Percentiles rank a stretch among this genome's conserved stretches.
phyloP scores from a whole-genome alignment of 257 asterid species.

The Scutellaria galericulata region DNA sequence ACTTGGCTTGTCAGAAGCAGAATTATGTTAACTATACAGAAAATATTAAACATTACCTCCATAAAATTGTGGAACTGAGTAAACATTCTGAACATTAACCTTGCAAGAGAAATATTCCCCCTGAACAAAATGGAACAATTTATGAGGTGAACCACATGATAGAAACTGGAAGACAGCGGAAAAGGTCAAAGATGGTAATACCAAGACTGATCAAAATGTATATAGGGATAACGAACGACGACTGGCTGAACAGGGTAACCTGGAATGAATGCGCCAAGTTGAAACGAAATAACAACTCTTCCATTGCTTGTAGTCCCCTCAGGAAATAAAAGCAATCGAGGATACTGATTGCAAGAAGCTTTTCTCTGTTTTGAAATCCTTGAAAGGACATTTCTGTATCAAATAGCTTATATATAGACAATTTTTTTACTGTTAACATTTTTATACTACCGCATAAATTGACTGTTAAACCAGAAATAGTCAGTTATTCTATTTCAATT shows the following conservation, averaged over 20 bases:
- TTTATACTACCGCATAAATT: conserved; percentile 23
- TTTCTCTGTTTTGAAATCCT: conserved; percentile 99
- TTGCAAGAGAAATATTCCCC: conserved; percentile 74
- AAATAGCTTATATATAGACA: conserved; percentile 78
- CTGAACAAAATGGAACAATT: conserved; percentile 47
- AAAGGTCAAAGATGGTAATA: conserved; percentile 38
- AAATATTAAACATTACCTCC: conserved; percentile 64
- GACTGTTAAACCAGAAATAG: neutral
- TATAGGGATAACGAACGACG: conserved; percentile 81
- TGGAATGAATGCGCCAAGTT: conserved; percentile 97
- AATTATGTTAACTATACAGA: conserved; percentile 8
- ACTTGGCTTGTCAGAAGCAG: conserved; percentile 6
- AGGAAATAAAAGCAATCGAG: conserved; percentile 96
- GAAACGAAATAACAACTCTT: conserved; percentile 86
- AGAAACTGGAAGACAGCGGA: conserved; percentile 1
- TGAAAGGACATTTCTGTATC: conserved; percentile 87
- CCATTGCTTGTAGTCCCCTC: conserved; percentile 99
- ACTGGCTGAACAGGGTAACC: conserved; percentile 96
- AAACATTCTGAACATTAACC: conserved; percentile 95
- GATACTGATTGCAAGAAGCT: conserved; percentile 81
- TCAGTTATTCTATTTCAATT: conserved; percentile 27
- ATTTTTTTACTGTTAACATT: conserved; percentile 34
- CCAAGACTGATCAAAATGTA: conserved; percentile 99
- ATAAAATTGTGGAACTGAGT: conserved; percentile 96
- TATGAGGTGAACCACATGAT: conserved; percentile 8